Percentiles rank a stretch among this genome's conserved stretches.
These are phyloP conservation scores for Psilocybe tampanensis DNA, from an alignment of 768 basidiomycete genomes.

Conservation along the genomic window DNA sequence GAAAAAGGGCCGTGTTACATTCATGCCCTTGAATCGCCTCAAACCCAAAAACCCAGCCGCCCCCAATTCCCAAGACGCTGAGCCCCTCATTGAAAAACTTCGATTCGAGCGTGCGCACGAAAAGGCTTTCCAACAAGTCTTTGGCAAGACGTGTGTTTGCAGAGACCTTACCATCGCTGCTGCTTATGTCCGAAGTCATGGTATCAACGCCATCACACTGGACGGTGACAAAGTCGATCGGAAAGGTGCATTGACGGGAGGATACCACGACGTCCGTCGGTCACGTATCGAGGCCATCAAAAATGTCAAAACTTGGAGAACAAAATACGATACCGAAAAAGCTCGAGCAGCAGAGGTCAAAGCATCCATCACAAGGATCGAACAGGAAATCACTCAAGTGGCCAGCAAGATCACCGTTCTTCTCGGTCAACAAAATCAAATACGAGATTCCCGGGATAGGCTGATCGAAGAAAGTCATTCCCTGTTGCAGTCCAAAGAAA, in stretches of 20 bases:
- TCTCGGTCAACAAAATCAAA: slow-evolving; percentile 70
- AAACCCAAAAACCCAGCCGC: slow-evolving; percentile 69
- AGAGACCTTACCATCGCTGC: slow-evolving; percentile 90
- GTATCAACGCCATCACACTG: slow-evolving; percentile 95
- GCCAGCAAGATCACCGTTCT: slow-evolving; percentile 74
- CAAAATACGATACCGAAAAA: slow-evolving; percentile 68
- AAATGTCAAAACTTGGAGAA: slow-evolving; percentile 72
- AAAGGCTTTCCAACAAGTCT: slow-evolving; percentile 95
- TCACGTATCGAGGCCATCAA: slow-evolving; percentile 90
- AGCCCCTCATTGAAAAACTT: slow-evolving; percentile 83
- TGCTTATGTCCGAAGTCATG: slow-evolving; percentile 92
- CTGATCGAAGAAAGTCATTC: slow-evolving; percentile 62
- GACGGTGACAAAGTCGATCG: slow-evolving; percentile 98
- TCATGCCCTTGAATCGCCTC: slow-evolving; percentile 97
- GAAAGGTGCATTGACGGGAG: slow-evolving; percentile 94
- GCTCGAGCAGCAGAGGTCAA: slow-evolving; percentile 75
- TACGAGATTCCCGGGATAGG: slow-evolving; percentile 66
- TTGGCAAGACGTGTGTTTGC: slow-evolving; percentile 96
- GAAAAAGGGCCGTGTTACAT: slow-evolving; percentile 92
- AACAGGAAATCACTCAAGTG: slow-evolving; percentile 83
- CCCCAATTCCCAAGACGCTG: slow-evolving; percentile 75
- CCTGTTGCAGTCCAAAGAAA: slow-evolving; percentile 72
- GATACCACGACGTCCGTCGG: slow-evolving; percentile 90
- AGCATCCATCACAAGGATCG: slow-evolving; percentile 63
- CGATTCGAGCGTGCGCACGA: slow-evolving; percentile 68